Percentiles rank a stretch among this genome's conserved stretches.
Evolutionary conservation across 1,139 yeast genomes (phyloP).

Genomic region (Yamadazyma mexicana): DNA sequence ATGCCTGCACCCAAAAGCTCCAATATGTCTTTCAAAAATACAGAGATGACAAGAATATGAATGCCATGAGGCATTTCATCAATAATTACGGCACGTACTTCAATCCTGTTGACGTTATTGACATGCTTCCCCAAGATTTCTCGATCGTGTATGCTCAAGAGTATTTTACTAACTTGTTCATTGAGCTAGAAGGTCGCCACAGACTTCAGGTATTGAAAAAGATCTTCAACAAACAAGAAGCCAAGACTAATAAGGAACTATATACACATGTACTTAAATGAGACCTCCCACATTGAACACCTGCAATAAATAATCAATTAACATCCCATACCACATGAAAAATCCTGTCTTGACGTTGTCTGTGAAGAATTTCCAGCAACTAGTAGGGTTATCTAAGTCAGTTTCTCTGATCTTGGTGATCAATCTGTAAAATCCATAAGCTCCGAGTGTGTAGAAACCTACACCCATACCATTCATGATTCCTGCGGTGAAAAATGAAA

Average conservation of each 20-base stretch:
- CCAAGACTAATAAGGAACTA: slow-evolving; percentile 19
- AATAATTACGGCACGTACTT: slow-evolving; percentile 21
- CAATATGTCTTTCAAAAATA: slow-evolving; percentile 23
- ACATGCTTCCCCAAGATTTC: slow-evolving; percentile 29
- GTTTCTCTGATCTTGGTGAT: slow-evolving; percentile 67
- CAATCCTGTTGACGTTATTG: slow-evolving; percentile 26
- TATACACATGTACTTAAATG: slow-evolving; percentile 30
- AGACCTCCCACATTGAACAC: slow-evolving; percentile 43
- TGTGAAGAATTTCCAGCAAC: slow-evolving; percentile 81
- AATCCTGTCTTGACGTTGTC: slow-evolving; percentile 82
- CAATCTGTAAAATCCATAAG: slow-evolving; percentile 67
- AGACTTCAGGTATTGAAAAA: slow-evolving; percentile 25
- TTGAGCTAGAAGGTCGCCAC: slow-evolving; percentile 22
- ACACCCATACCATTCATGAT: slow-evolving; percentile 84
- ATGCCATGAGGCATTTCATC: slow-evolving; percentile 32
- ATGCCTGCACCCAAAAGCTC: background rate
- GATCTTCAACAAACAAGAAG: slow-evolving; percentile 30
- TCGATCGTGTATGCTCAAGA: slow-evolving; percentile 34
- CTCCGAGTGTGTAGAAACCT: slow-evolving; percentile 68
- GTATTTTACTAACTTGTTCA: slow-evolving; percentile 24
- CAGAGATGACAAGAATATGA: slow-evolving; percentile 11
- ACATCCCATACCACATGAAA: slow-evolving; percentile 72
- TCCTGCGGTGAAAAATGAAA: slow-evolving; percentile 69
- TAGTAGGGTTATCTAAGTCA: slow-evolving; percentile 71
- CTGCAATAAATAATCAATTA: slow-evolving; percentile 66